A percentile compares a stretch with the other conserved stretches of the same genome.
Conservation (phyloP, 129 eudicot genomes). For the Flaveria trinervia region DNA sequence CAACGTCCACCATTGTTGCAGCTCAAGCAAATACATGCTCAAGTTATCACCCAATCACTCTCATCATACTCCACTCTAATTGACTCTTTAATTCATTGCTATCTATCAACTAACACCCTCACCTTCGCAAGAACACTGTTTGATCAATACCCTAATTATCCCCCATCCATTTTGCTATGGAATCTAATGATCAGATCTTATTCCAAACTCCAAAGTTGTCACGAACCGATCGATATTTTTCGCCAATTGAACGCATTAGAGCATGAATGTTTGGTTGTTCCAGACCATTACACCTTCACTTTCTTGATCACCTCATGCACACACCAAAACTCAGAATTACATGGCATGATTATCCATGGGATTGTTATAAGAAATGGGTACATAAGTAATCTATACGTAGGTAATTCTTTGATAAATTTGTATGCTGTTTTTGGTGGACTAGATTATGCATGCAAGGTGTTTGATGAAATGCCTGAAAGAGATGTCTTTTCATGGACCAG, state of each 20-base stretch:
- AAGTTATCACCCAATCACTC: conserved; percentile 49
- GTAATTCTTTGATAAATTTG: conserved; percentile 62
- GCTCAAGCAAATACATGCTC: conserved; percentile 71
- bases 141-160: conserved; percentile 42
- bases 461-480: conserved; percentile 64
- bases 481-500: conserved; percentile 94
- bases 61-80: conserved; percentile 37
- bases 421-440: conserved; percentile 49
- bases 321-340: conserved; percentile 41
- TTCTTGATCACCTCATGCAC: conserved; percentile 78
- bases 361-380: conserved; percentile 57
- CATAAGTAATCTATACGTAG: conserved; percentile 49
- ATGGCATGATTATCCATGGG: conserved; percentile 65
- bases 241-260: conserved; percentile 41
- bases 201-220: conserved; percentile 56
- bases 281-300: conserved; percentile 71
- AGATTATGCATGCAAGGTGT: conserved; percentile 56
- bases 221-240: conserved; percentile 49
- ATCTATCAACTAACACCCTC: conserved; percentile 45
- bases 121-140: conserved; percentile 54
- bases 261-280: conserved; percentile 26
- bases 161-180: conserved; percentile 67
- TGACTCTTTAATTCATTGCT: conserved; percentile 77
- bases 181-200: conserved; percentile 68
- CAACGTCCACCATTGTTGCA: conserved; percentile 52